These are phyloP conservation scores for Chlorella variabilis DNA, from an alignment of 163 green algal genomes.

Conservation along the genomic window DNA sequence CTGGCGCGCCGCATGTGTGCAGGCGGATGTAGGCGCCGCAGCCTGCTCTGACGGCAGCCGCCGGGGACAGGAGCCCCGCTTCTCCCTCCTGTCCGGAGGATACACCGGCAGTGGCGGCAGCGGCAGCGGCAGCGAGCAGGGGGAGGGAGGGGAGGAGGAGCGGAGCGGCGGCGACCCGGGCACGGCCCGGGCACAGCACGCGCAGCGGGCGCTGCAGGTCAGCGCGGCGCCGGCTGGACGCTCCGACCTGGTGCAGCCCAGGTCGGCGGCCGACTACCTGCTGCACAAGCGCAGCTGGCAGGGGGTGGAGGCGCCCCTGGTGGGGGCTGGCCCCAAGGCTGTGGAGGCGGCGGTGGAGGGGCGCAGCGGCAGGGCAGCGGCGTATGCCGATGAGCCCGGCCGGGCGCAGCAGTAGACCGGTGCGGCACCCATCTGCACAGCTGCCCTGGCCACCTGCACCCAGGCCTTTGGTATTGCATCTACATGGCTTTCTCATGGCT, in stretches of 20 bases:
- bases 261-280: constrained; percentile 77
- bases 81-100: neutral
- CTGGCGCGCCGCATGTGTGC: too few species aligned
- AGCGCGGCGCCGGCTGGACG: constrained; percentile 21
- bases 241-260: constrained; percentile 47
- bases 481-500: too few species aligned
- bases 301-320: constrained; percentile 76
- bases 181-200: constrained; percentile 30
- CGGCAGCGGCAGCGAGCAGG: constrained; percentile 58
- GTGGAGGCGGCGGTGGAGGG: constrained; percentile 59
- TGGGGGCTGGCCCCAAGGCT: constrained; percentile 53
- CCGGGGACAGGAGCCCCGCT: constrained; percentile 13
- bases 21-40: neutral
- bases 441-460: too few species aligned
- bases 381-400: constrained; percentile 61
- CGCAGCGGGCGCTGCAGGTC: constrained; percentile 32
- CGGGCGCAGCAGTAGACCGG: too few species aligned
- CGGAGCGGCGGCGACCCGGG: constrained; percentile 4
- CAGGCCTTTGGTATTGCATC: too few species aligned
- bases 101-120: neutral
- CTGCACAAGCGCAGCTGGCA: constrained; percentile 64
- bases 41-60: neutral
- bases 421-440: neutral
- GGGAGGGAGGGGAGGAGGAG: neutral
- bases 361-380: constrained; percentile 67